A percentile compares a stretch with the other conserved stretches of the same genome.
phyloP scores from a whole-genome alignment of 2,329 filamentous ascomycete genomes.

The Botrytis galanthina region DNA sequence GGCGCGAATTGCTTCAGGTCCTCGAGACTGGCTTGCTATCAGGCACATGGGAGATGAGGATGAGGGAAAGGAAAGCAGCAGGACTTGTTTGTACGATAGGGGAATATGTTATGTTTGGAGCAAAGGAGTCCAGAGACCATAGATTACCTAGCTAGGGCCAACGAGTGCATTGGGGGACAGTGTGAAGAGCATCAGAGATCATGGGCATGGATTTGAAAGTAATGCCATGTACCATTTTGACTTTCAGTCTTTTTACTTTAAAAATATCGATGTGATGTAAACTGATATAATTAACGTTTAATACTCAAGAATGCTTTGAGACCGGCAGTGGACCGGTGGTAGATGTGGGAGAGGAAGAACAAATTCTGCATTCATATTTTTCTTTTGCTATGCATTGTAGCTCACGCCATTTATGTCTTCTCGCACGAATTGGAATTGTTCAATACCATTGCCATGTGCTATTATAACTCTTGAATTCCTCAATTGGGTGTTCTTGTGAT shows the following conservation, averaged over 20 bases:
- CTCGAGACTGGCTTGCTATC: not conserved
- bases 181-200: conserved; percentile 2
- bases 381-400: not conserved
- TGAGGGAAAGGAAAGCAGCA: not conserved
- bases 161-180: conserved; percentile 2
- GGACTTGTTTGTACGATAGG: conserved; percentile 17
- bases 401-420: not conserved
- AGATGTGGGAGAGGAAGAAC: not conserved
- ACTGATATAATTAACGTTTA: not conserved
- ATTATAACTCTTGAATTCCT: conserved; percentile 3
- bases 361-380: not conserved
- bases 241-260: not conserved
- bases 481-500: not conserved
- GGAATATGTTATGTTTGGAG: conserved; percentile 2
- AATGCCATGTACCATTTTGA: conserved; percentile 16
- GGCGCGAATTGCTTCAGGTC: not conserved
- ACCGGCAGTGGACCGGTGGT: not conserved
- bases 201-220: conserved; percentile 7
- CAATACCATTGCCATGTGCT: conserved; percentile 3
- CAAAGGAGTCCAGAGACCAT: not conserved
- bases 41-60: not conserved
- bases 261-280: not conserved
- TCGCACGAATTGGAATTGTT: not conserved
- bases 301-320: not conserved
- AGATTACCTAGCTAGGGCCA: not conserved